Evolutionary conservation across 768 basidiomycete species (phyloP).

Genomic region (Harrya chromipes): DNA sequence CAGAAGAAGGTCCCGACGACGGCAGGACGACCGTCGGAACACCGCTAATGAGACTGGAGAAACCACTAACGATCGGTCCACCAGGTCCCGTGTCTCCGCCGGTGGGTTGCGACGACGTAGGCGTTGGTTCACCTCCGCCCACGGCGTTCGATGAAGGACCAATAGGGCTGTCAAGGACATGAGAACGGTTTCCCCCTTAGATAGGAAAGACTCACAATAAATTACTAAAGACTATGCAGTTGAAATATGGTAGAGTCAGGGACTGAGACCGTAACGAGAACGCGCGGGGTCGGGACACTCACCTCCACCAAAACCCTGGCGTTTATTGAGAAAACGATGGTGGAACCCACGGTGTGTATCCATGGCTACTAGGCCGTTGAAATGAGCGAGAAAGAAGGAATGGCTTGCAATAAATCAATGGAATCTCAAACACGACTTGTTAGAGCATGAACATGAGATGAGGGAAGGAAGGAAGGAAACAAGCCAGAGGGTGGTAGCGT

Average conservation of each 20-base stretch:
- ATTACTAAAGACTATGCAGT: conserved; percentile 11
- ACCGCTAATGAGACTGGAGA: conserved; percentile 16
- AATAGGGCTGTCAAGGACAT: conserved; percentile 9
- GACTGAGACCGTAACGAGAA: neutral
- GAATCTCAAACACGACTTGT: neutral
- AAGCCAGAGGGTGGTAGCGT: neutral
- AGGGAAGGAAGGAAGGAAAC: conserved; percentile 1
- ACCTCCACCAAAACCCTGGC: conserved; percentile 31
- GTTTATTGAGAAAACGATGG: conserved; percentile 18
- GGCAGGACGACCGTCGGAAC: conserved; percentile 8
- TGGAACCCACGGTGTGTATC: conserved; percentile 12
- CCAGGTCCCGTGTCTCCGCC: conserved; percentile 2
- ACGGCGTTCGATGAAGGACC: conserved; percentile 1
- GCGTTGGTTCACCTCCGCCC: neutral
- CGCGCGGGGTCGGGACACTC: conserved; percentile 7
- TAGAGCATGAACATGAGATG: conserved; percentile 10
- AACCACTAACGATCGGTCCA: neutral
- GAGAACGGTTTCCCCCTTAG: neutral
- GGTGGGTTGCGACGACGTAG: conserved; percentile 1
- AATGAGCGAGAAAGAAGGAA: conserved; percentile 24
- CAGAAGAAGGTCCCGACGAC: conserved; percentile 18
- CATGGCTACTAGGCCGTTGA: conserved; percentile 18
- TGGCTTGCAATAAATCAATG: conserved; percentile 12
- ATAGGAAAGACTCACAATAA: conserved; percentile 21
- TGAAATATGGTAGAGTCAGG: neutral